These are phyloP conservation scores for Ophiorrhiza pumila DNA, from an alignment of 257 asterid genomes.

Conservation along the genomic window DNA sequence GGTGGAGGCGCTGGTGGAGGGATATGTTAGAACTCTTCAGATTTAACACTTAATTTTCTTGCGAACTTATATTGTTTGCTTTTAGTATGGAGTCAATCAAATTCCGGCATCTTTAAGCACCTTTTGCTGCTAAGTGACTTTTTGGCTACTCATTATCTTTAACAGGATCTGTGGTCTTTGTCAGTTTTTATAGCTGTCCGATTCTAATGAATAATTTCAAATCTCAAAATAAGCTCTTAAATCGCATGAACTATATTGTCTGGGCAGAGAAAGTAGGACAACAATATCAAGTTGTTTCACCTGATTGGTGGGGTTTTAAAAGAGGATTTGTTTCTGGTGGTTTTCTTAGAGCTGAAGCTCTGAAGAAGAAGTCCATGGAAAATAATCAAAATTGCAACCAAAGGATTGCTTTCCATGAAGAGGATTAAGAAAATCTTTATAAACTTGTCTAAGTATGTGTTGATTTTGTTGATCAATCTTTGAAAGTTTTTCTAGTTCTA, in stretches of 20 bases:
- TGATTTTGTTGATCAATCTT: neutral
- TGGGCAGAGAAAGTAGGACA: slow-evolving; percentile 30
- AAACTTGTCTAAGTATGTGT: slow-evolving; percentile 71
- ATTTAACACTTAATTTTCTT: neutral
- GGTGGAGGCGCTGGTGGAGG: too few relatives aligned
- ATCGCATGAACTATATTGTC: neutral
- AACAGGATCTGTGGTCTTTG: neutral
- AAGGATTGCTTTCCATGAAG: slow-evolving; percentile 66
- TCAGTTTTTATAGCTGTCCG: neutral
- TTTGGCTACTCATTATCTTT: neutral
- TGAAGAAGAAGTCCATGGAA: slow-evolving; percentile 43
- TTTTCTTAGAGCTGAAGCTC: slow-evolving; percentile 78
- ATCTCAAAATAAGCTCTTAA: neutral
- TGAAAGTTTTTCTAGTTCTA: neutral
- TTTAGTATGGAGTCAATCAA: too few relatives aligned
- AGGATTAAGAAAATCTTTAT: slow-evolving; percentile 94
- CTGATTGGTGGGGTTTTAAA: slow-evolving; percentile 91
- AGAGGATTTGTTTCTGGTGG: slow-evolving; percentile 83
- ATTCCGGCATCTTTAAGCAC: neutral
- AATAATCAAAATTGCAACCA: slow-evolving; percentile 28
- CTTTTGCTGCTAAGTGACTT: neutral
- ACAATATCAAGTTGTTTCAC: slow-evolving; percentile 43
- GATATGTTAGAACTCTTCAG: too few relatives aligned
- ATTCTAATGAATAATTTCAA: neutral
- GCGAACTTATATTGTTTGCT: neutral